Evolutionary conservation across 1,139 yeast genomes (phyloP), one percentile per base, ranked within the genome.

Genomic region (Suhomyces coccinellae): DNA sequence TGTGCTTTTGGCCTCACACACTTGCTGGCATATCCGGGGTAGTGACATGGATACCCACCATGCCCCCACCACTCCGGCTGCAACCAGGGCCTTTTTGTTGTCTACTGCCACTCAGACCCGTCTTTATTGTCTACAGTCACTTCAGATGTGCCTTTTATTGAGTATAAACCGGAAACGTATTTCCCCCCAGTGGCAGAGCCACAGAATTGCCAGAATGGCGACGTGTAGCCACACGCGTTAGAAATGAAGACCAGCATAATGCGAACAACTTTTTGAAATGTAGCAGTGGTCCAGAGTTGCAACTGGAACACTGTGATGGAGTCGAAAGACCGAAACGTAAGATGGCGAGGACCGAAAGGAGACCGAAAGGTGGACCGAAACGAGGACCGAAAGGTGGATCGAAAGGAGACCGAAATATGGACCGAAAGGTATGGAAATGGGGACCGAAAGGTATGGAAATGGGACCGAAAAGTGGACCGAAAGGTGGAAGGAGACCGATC

Each of bases 171-270:
- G 38, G 32, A 32, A 36, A 15, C 6, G 14, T 6, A 6, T 14
- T 15, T 27, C 38, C 38, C 38, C 38, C 38, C 32, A 27, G 24
- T 27, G 38, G 32, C 32, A 8, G 32, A 36, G 38, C 32, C 38
- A 36, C 38, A 31, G 27, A 36, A 28, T 16, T n/a, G 26, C 32
- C 31, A 34, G 36, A 34, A 26, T n/a, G 26, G 36, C 36, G 36
- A 9, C 36, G 22, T 34, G 36, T 31, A 32, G 33, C 36, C 36
- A 22, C 33, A 38, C 16, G 33, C 34, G 40, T 27, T 15, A 20
- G 40, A 37, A 37, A 14, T 37, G 40, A 30, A 36, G 24, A 37
- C 40, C 40, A 36, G 24, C 27, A 17, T 12, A n/a, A 37, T n/a
- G 33, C 33, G 40, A 30, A 22, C 27, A 26, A 26, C 29, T 26